Percentiles rank a stretch among this genome's conserved stretches.
These are phyloP conservation scores for Epichloe typhina DNA, from an alignment of 2,329 filamentous ascomycete genomes.

Conservation along the genomic window DNA sequence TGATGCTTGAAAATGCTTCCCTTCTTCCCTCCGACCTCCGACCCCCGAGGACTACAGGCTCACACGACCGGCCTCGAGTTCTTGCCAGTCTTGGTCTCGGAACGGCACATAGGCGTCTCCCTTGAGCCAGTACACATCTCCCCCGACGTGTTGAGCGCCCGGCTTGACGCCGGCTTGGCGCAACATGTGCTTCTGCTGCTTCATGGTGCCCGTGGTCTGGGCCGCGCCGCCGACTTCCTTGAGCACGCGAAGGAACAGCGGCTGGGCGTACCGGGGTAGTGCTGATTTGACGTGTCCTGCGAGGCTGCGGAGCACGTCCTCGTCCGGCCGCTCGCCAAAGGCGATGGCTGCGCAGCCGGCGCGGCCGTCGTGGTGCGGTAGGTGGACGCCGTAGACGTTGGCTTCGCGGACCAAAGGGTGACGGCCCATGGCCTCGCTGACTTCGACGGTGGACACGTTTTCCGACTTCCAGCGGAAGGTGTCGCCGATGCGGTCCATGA, in stretches of 20 bases:
- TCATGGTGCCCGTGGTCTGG: conserved; percentile 70
- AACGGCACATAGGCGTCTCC: conserved; percentile 57
- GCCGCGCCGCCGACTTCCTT: conserved; percentile 37
- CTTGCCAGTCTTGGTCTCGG: conserved; percentile 51
- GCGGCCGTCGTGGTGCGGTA: conserved; percentile 72
- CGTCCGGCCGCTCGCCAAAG: conserved; percentile 35
- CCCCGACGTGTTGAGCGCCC: conserved; percentile 14
- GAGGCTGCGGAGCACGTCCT: conserved; percentile 41
- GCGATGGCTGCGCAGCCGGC: conserved; percentile 68
- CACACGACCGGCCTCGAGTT: conserved; percentile 51
- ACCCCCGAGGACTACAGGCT: conserved; percentile 40
- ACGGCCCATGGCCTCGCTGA: conserved; percentile 57
- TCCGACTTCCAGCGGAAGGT: conserved; percentile 74
- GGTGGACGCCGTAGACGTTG: conserved; percentile 72
- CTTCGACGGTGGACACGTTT: conserved; percentile 73
- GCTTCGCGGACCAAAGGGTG: conserved; percentile 59
- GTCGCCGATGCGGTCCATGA: conserved; percentile 69
- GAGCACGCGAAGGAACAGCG: conserved; percentile 62
- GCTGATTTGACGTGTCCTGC: conserved; percentile 41
- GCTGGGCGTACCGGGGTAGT: conserved; percentile 63
- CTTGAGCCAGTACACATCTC: conserved; percentile 52
- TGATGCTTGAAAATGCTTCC: background rate
- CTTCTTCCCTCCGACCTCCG: background rate
- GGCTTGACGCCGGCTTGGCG: conserved; percentile 65
- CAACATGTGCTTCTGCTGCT: conserved; percentile 70